Percentiles rank a stretch among this genome's conserved stretches.
Evolutionary conservation across 352 stramenopile species (phyloP).

Genomic region (Saprolegnia diclina): DNA sequence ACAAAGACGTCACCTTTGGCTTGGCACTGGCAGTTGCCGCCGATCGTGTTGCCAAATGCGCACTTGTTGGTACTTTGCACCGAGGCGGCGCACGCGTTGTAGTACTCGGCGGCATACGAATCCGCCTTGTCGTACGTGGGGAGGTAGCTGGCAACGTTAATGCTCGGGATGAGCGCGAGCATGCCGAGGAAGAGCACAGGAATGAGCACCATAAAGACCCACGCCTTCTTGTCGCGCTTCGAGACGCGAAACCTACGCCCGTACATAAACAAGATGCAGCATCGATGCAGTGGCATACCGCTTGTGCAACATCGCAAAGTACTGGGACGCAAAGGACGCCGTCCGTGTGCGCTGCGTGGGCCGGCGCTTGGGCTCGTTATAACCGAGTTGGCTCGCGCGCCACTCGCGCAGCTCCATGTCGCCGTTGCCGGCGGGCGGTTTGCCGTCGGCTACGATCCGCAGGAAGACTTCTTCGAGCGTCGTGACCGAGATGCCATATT

Average conservation of each 20-base stretch:
- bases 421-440: not conserved
- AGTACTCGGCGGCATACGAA: not conserved
- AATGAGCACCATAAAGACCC: slow-evolving; percentile 52
- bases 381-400: slow-evolving; percentile 1
- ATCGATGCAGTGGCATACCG: slow-evolving; percentile 24
- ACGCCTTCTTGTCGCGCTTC: slow-evolving; percentile 56
- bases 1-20: not conserved
- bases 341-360: not conserved
- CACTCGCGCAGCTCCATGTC: not conserved
- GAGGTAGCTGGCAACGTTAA: slow-evolving; percentile 42
- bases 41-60: not conserved
- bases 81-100: not conserved
- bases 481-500: slow-evolving; percentile 97
- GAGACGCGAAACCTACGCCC: slow-evolving; percentile 42
- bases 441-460: slow-evolving; percentile 36
- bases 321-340: slow-evolving; percentile 38
- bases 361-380: not conserved
- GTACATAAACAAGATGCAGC: too few relatives aligned
- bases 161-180: slow-evolving; percentile 42
- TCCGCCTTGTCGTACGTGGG: slow-evolving; percentile 4
- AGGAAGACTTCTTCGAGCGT: slow-evolving; percentile 99
- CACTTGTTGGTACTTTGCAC: not conserved
- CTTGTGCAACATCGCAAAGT: slow-evolving; percentile 46
- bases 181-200: slow-evolving; percentile 59
- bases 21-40: not conserved